These are phyloP conservation scores for Globisporangium lucens DNA, from an alignment of 352 stramenopile genomes.

Conservation along the genomic window DNA sequence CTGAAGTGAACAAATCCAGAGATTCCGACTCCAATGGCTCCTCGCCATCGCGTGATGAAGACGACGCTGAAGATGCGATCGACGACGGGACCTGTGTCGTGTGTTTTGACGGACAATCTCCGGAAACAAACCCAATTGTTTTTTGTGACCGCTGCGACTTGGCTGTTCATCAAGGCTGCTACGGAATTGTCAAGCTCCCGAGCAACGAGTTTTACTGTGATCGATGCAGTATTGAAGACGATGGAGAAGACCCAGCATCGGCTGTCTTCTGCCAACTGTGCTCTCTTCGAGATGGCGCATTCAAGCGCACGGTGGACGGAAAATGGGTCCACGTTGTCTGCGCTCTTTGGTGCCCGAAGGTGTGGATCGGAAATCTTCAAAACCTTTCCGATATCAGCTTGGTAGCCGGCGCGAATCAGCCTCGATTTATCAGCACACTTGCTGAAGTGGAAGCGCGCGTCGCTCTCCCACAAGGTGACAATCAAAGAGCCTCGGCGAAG, in stretches of 20 bases:
- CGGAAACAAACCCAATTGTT: conserved; percentile 87
- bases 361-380: conserved; percentile 83
- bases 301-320: conserved; percentile 82
- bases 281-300: conserved; percentile 76
- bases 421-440: conserved; percentile 56
- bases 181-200: conserved; percentile 80
- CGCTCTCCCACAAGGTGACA: conserved; percentile 10
- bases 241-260: conserved; percentile 43
- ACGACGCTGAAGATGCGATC: conserved; percentile 36
- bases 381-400: conserved; percentile 77
- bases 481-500: conserved; percentile 13
- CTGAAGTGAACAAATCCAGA: conserved; percentile 21
- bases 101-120: conserved; percentile 86
- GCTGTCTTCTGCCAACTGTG: conserved; percentile 86
- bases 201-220: conserved; percentile 89
- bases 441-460: conserved; percentile 50
- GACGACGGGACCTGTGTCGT: conserved; percentile 88
- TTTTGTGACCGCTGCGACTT: conserved; percentile 89
- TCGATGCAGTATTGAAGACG: conserved; percentile 59
- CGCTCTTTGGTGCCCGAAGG: conserved; percentile 85
- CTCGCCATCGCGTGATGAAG: conserved; percentile 28
- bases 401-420: conserved; percentile 33
- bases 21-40: conserved; percentile 18
- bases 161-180: conserved; percentile 88
- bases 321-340: conserved; percentile 90